phyloP scores from a whole-genome alignment of 129 eudicot genomes.

The Logfia minima region DNA sequence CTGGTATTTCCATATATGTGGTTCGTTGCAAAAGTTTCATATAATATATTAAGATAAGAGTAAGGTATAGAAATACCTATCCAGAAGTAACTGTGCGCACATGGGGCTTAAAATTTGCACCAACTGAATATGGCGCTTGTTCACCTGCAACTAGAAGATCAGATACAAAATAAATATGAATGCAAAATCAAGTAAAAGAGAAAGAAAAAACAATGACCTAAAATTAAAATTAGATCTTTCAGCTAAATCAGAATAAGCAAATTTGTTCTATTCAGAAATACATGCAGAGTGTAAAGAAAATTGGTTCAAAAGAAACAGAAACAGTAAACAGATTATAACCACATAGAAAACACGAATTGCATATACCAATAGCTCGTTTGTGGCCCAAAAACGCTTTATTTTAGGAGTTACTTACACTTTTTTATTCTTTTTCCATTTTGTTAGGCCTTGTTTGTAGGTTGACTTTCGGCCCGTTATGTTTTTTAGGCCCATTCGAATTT shows the following conservation, averaged over 20 bases:
- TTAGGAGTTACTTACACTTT: too few relatives aligned
- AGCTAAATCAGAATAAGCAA: background rate
- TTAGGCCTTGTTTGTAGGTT: too few relatives aligned
- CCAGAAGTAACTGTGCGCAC: constrained; percentile 68
- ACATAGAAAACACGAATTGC: too few relatives aligned
- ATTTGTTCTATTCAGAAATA: too few relatives aligned
- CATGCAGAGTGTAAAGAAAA: too few relatives aligned
- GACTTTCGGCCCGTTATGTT: too few relatives aligned
- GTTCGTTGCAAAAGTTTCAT: background rate
- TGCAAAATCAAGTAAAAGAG: background rate
- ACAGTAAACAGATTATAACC: too few relatives aligned
- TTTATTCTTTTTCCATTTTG: too few relatives aligned
- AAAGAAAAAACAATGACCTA: background rate
- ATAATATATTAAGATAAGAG: background rate
- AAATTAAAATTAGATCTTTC: constrained; percentile 15
- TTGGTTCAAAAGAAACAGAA: too few relatives aligned
- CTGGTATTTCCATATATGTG: background rate
- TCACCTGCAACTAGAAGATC: constrained; percentile 29
- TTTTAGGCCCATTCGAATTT: too few relatives aligned
- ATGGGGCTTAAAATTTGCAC: constrained; percentile 75
- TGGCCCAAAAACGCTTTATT: too few relatives aligned
- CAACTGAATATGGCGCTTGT: constrained; percentile 25
- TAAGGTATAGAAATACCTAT: constrained; percentile 54
- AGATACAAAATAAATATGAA: background rate
- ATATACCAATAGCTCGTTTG: too few relatives aligned